phyloP scores from a whole-genome alignment of 2,329 filamentous ascomycete genomes.

The Fusarium caatingaense region DNA sequence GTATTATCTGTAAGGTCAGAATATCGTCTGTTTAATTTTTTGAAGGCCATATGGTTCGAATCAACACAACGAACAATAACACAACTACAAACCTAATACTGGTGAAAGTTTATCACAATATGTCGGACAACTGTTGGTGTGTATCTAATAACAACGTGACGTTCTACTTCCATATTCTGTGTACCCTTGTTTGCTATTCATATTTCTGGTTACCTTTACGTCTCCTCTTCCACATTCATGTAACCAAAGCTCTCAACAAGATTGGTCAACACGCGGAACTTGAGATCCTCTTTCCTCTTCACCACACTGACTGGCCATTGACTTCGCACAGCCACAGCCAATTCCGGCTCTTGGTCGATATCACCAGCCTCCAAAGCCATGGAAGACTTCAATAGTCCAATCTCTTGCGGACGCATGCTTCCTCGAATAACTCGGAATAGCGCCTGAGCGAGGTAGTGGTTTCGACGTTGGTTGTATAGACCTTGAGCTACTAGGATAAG shows the following conservation, averaged over 20 bases:
- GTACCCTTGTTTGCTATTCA: too few relatives aligned
- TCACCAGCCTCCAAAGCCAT: constrained; percentile 38
- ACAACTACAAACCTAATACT: too few relatives aligned
- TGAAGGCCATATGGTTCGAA: too few relatives aligned
- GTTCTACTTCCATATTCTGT: neutral
- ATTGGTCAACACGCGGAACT: constrained; percentile 38
- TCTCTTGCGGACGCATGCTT: constrained; percentile 49
- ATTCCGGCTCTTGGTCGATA: constrained; percentile 26
- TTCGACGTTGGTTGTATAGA: constrained; percentile 49
- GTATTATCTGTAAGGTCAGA: neutral
- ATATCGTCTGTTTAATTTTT: too few relatives aligned
- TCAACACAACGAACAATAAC: too few relatives aligned
- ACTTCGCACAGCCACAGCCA: constrained; percentile 45
- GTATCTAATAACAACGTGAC: neutral
- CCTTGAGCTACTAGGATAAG: constrained; percentile 52
- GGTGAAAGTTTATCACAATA: too few relatives aligned
- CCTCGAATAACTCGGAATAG: constrained; percentile 51
- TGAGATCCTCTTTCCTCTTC: constrained; percentile 44
- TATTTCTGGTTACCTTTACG: neutral
- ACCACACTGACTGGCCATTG: constrained; percentile 49
- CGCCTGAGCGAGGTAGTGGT: constrained; percentile 50
- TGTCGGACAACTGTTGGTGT: neutral
- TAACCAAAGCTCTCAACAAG: constrained; percentile 38
- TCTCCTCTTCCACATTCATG: constrained; percentile 1
- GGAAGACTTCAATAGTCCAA: constrained; percentile 26